A percentile compares a stretch with the other conserved stretches of the same genome.
These are phyloP conservation scores for Tympanopsis confertula DNA, from an alignment of 2,329 filamentous ascomycete species.

Conservation along the genomic window DNA sequence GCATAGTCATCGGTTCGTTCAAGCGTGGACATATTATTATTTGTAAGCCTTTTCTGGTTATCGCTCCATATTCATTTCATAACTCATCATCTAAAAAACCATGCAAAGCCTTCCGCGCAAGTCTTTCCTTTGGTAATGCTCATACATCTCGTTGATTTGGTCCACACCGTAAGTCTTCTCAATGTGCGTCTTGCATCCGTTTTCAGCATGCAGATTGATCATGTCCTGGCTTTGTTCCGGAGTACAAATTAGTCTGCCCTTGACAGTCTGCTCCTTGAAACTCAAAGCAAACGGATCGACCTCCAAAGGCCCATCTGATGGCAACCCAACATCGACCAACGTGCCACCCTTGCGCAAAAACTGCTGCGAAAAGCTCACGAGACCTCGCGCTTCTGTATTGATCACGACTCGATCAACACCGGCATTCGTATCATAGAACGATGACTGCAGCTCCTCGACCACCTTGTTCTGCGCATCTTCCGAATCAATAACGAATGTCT, in stretches of 20 bases:
- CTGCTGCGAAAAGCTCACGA: conserved; percentile 7
- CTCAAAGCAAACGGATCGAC: conserved; percentile 8
- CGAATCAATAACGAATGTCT: conserved; percentile 4
- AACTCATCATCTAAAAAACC: no score
- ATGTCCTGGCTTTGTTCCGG: conserved; percentile 8
- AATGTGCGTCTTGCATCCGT: conserved; percentile 6
- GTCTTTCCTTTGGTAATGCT: conserved; percentile 7
- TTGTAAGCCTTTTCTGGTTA: no score
- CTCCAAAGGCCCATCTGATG: conserved; percentile 7
- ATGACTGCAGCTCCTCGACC: conserved; percentile 4
- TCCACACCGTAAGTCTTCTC: conserved; percentile 8
- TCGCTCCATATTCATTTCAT: no score
- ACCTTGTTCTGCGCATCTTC: conserved; percentile 5
- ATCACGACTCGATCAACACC: conserved; percentile 10
- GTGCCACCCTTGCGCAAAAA: conserved; percentile 8
- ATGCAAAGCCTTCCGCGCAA: conserved; percentile 8
- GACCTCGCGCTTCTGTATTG: conserved; percentile 2
- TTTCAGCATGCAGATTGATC: conserved; percentile 7
- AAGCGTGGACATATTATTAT: no score
- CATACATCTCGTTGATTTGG: conserved; percentile 6
- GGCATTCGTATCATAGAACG: conserved; percentile 4
- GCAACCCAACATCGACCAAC: conserved; percentile 6
- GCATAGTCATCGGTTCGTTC: no score
- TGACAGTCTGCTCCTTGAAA: conserved; percentile 9
- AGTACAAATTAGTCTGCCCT: conserved; percentile 7